Evolutionary conservation across 139 green algal genomes (phyloP), one percentile per base, ranked within the genome.

Genomic region (Protoeuglena noctilucae): DNA sequence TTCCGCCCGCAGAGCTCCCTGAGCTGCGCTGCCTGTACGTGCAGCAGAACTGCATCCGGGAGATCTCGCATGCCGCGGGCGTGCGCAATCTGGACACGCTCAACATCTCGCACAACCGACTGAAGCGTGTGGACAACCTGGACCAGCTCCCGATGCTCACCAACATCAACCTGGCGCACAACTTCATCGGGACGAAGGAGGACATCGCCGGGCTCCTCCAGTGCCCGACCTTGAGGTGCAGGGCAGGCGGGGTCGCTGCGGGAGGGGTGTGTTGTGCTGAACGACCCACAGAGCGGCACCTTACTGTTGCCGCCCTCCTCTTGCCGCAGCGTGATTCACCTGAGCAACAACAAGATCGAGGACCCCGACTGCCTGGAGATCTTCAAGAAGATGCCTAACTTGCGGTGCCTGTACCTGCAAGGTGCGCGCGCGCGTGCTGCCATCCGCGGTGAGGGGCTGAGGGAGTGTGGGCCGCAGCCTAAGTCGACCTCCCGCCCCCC

Each of bases 351-450:
- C 64, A 56, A 82, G 51, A 71, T 87, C 21, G 55, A 63, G 1
- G 75, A 86, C 54, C 60, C 64, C 9, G 67, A 43, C 17, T 6
- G 75, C 22, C 31, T 75, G 4, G 55, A 57, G 16, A 17, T 61
- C 7, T 25, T 75, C 18, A 28, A 31, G 31, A 12, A 39, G 3
- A 53, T 94, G 53, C 75, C 78, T 0, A 43, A 79, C 16, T 65
- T 94, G 58, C 71, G 67, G 5, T 90, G 82, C 71, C 65, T 94
- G 12, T 94, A 94, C 72, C 63, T 94, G 16, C 79, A 77, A 9
- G n/a, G n/a, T n/a, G n/a, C n/a, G n/a, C n/a, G n/a, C n/a, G n/a
- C n/a, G n/a, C n/a, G n/a, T n/a, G n/a, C n/a, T n/a, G n/a, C n/a
- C n/a, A n/a, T n/a, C n/a, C n/a, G n/a, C n/a, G n/a, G n/a, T n/a